Conservation (phyloP, 495 filamentous ascomycete species). For the Amphirosellinia nigrospora region DNA sequence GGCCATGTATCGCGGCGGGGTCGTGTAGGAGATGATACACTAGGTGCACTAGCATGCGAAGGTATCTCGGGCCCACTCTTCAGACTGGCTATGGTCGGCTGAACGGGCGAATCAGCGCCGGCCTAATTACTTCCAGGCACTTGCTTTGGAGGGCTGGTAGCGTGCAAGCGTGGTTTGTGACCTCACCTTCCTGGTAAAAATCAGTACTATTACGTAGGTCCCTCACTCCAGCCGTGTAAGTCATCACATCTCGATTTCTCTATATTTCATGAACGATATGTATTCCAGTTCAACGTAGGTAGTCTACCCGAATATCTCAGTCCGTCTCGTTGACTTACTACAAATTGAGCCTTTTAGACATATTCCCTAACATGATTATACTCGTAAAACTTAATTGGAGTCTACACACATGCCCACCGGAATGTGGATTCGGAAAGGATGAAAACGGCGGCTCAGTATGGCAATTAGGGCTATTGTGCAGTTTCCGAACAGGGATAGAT, state of each 20-base stretch:
- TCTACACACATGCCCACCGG: background rate
- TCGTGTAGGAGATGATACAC: background rate
- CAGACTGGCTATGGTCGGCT: slow-evolving; percentile 32
- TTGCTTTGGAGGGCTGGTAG: slow-evolving; percentile 2
- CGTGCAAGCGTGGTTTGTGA: background rate
- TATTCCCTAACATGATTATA: background rate
- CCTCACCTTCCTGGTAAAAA: slow-evolving; percentile 18
- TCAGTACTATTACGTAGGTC: slow-evolving; percentile 21
- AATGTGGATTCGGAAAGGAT: slow-evolving; percentile 15
- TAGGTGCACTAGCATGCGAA: background rate
- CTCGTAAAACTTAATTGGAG: slow-evolving; percentile 2
- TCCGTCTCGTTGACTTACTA: background rate
- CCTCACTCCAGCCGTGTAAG: background rate
- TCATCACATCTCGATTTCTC: slow-evolving; percentile 7
- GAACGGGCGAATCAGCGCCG: slow-evolving; percentile 41
- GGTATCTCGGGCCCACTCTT: slow-evolving; percentile 12
- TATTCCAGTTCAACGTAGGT: background rate
- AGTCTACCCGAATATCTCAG: too few species aligned
- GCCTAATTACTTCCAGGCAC: slow-evolving; percentile 30
- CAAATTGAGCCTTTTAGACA: background rate
- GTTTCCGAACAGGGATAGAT: slow-evolving; percentile 2
- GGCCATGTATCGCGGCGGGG: slow-evolving; percentile 9
- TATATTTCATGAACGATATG: background rate
- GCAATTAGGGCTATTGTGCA: background rate
- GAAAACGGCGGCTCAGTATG: slow-evolving; percentile 14